Base-by-base conservation (phyloP, 352 stramenopile species). In the Globisporangium iwayamae region DNA sequence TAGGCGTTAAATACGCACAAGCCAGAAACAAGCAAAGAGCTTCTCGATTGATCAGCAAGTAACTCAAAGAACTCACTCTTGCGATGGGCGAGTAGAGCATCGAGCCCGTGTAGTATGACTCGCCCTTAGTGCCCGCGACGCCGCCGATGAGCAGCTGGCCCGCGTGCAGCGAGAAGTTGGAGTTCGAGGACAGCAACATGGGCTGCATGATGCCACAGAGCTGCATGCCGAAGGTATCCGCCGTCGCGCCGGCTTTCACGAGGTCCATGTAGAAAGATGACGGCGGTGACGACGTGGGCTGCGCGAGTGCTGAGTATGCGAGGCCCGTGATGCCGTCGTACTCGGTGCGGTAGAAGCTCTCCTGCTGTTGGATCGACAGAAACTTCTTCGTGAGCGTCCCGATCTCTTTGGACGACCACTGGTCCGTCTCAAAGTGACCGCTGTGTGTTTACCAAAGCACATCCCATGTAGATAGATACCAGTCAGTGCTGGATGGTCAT, bases 321-420 rank as follows among this genome's bases (percentile, higher is more conserved):
- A 94, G 63, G 0, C 86, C 86, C 13, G 85, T 87, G 59, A 94
- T 91, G 10, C 86, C 86, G 57, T 92, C 84, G 60, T 92, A 94
- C 22, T 79, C 81, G 13, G 78, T 71, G 3, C 82, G 78, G 52
- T 90, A 89, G 67, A 94, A 94, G 22, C 81, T 79, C 36, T 87
- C 72, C 61, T 94, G 82, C 53, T 81, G n/a, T 13, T 88, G 70
- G 61, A 94, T 93, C 5, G 87, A 74, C 18, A 91, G 62, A 60
- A 94, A 94, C 5, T 77, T 72, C 62, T 94, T 91, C 25, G 69
- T 71, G 47, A 92, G 60, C 25, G 76, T 60, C 2, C 68, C 75
- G 36, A 91, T 73, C 45, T 88, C 74, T 30, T 51, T 62, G 4
- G 79, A 91, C 22, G 78, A 79, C 74, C 84, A 91, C 43, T 71